Percentiles rank a stretch among this genome's conserved stretches.
Evolutionary conservation across 805 yeast species (phyloP).

Genomic region (Sungouiozyma ichnusensis): DNA sequence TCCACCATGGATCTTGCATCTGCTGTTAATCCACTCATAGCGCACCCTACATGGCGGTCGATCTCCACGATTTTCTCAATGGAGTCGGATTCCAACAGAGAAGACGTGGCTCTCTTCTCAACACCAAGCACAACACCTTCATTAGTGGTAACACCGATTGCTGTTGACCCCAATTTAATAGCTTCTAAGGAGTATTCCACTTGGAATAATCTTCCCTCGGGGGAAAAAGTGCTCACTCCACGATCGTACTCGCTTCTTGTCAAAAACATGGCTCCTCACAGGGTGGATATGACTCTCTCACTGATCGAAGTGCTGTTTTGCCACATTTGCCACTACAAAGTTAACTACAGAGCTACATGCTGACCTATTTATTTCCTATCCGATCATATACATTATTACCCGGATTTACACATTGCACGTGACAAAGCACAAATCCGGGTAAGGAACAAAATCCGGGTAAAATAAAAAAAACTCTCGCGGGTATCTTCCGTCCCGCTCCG

Average conservation of each 20-base stretch:
- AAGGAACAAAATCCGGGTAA: no score
- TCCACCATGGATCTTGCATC: slow-evolving; percentile 98
- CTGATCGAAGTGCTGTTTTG: not conserved
- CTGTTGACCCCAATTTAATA: slow-evolving; percentile 82
- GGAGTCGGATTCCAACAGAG: slow-evolving; percentile 80
- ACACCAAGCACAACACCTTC: slow-evolving; percentile 96
- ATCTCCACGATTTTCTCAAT: slow-evolving; percentile 95
- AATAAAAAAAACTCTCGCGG: no score
- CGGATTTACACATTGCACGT: no score
- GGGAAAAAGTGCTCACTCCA: slow-evolving; percentile 97
- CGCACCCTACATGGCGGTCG: slow-evolving; percentile 91
- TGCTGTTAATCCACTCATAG: slow-evolving; percentile 97
- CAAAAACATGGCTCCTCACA: slow-evolving; percentile 55
- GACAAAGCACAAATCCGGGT: no score
- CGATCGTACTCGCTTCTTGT: slow-evolving; percentile 99
- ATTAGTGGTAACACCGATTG: slow-evolving; percentile 90
- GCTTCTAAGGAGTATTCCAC: slow-evolving; percentile 97
- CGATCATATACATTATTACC: no score
- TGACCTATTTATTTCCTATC: no score
- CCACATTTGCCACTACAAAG: no score
- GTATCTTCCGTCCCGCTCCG: no score
- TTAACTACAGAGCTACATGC: no score
- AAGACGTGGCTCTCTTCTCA: slow-evolving; percentile 92
- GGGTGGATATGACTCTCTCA: not conserved
- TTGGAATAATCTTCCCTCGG: slow-evolving; percentile 96